These are phyloP conservation scores for Talaromyces verruculosus DNA, from an alignment of 2,329 filamentous ascomycete genomes.

Conservation along the genomic window DNA sequence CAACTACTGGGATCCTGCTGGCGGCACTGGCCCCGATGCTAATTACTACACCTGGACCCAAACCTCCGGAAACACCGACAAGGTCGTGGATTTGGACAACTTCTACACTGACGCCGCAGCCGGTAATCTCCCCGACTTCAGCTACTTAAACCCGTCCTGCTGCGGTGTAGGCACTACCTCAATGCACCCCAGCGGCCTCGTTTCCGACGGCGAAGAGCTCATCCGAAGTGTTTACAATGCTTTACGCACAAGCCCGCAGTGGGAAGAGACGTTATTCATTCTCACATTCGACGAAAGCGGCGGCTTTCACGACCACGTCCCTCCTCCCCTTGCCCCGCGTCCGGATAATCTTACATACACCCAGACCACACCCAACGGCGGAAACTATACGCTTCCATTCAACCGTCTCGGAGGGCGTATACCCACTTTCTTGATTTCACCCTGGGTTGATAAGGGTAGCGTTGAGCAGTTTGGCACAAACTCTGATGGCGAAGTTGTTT, in stretches of 20 bases:
- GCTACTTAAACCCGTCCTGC: conserved; percentile 49
- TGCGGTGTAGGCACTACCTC: conserved; percentile 46
- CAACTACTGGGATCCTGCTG: conserved; percentile 50
- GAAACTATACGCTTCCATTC: conserved; percentile 42
- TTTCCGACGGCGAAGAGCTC: conserved; percentile 46
- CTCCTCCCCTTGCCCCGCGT: conserved; percentile 44
- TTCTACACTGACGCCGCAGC: conserved; percentile 49
- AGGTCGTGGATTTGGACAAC: conserved; percentile 29
- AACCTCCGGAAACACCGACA: conserved; percentile 31
- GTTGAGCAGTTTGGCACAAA: conserved; percentile 41
- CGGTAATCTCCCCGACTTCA: conserved; percentile 48
- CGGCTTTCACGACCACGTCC: conserved; percentile 51
- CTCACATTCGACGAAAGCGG: conserved; percentile 52
- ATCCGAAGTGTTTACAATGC: conserved; percentile 51
- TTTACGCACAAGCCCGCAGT: conserved; percentile 46
- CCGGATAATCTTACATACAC: conserved; percentile 36
- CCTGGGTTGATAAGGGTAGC: conserved; percentile 45
- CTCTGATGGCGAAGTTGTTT: conserved; percentile 34
- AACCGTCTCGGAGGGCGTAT: conserved; percentile 46
- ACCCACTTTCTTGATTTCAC: conserved; percentile 47
- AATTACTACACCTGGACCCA: conserved; percentile 48
- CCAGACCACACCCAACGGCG: conserved; percentile 37
- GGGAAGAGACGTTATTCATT: conserved; percentile 50
- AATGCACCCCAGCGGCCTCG: conserved; percentile 48
- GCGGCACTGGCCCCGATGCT: conserved; percentile 47